These are phyloP conservation scores for Sporothrix variecibatus DNA, from an alignment of 2,329 filamentous ascomycete species.

Conservation along the genomic window DNA sequence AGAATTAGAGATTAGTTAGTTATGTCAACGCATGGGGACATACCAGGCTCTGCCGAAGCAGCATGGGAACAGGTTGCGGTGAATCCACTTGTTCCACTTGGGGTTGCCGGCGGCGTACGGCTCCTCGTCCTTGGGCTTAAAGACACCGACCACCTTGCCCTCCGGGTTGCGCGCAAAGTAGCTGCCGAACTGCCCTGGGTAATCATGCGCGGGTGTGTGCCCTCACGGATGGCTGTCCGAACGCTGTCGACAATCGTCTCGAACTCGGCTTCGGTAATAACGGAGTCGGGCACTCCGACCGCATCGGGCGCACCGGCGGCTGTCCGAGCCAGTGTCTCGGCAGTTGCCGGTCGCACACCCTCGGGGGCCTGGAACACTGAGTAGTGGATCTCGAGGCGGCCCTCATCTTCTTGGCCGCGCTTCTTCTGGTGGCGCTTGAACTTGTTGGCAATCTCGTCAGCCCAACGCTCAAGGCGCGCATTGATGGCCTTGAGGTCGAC, in stretches of 20 bases:
- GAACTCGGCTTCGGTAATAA: conserved; percentile 64
- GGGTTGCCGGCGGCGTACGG: conserved; percentile 96
- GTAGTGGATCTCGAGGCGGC: conserved; percentile 92
- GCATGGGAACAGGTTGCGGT: conserved; percentile 94
- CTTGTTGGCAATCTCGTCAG: conserved; percentile 94
- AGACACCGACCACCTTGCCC: conserved; percentile 94
- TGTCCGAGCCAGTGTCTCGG: conserved; percentile 65
- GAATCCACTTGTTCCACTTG: conserved; percentile 99
- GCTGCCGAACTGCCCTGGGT: conserved; percentile 93
- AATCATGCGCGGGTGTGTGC: conserved; percentile 92
- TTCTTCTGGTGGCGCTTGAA: conserved; percentile 83
- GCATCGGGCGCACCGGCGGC: conserved; percentile 30
- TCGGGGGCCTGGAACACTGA: conserved; percentile 95
- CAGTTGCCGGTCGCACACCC: conserved; percentile 76
- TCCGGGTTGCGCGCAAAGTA: conserved; percentile 93
- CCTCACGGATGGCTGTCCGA: conserved; percentile 83
- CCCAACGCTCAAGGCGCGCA: conserved; percentile 90
- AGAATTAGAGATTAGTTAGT: not conserved
- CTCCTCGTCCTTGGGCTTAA: conserved; percentile 99
- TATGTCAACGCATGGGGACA: conserved; percentile 33
- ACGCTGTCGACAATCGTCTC: conserved; percentile 89
- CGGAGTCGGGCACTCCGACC: conserved; percentile 51
- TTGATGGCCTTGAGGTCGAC: conserved; percentile 99
- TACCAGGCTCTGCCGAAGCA: conserved; percentile 91
- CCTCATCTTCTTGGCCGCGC: conserved; percentile 67